Evolutionary conservation across 2,329 filamentous ascomycete genomes (phyloP), one percentile per base, ranked within the genome.

Genomic region (Raffaelea deltoideospora): DNA sequence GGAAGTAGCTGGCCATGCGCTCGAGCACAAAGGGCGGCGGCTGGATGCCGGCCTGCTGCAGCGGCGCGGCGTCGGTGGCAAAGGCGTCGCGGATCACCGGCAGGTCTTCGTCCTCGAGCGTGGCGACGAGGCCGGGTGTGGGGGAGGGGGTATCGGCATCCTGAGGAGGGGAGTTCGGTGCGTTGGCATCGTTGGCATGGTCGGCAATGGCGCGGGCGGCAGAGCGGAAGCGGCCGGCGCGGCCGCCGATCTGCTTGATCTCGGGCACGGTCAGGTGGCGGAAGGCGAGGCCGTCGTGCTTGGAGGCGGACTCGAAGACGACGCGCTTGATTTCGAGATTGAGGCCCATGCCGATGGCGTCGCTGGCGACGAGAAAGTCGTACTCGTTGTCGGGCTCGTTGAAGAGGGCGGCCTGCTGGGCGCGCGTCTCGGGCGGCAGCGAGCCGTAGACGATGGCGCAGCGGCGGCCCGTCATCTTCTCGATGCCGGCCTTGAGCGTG

Each of bases 321-420:
- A 98, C 72, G 20, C 92, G 80, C 52, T 86, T 90, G 53, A 95
- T 85, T 57, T 76, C 86, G 54, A 98, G 59, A 50, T 98, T 98
- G 18, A 98, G 63, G 1, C 92, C 90, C 88, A 98, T 96, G 27
- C 90, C 90, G 43, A 98, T 88, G 33, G 90, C 90, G 57, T 56
- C 53, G 44, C 53, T 43, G 9, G 92, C 90, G 20, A 90, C 87
- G 6, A 98, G 65, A 47, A 77, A 92, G 53, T 98, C 90, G 52
- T 95, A 98, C 41, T 95, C 87, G 53, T 92, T 98, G 52, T 93
- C 59, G 0, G 86, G 87, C 44, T 96, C 83, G 51, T 98, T 98
- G 65, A 98, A 98, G 0, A 96, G 65, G 14, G 76, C 75, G 1
- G 90, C 90, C 59, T 98, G 90, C 51, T 88, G 77, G 3, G 86